Evolutionary conservation across 352 stramenopile species (phyloP).

Genomic region (Globisporangium canariense): DNA sequence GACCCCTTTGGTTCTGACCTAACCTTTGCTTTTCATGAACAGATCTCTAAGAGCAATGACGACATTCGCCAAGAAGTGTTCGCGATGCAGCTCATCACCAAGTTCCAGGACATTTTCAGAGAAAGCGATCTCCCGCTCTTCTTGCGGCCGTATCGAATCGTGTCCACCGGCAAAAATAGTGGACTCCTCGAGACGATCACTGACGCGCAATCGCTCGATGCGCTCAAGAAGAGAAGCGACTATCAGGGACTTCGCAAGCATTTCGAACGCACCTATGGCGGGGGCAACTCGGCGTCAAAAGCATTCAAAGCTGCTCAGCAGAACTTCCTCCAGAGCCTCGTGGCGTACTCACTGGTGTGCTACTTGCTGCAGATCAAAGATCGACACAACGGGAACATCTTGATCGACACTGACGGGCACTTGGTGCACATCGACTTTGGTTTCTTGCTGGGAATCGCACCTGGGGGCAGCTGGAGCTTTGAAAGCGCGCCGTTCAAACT

Average conservation of each 20-base stretch:
- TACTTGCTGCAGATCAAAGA: constrained; percentile 94
- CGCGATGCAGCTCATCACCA: constrained; percentile 93
- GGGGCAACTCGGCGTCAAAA: constrained; percentile 35
- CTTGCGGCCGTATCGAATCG: constrained; percentile 92
- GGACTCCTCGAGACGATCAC: constrained; percentile 95
- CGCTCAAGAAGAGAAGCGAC: constrained; percentile 89
- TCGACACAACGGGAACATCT: constrained; percentile 96
- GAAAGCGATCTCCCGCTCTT: constrained; percentile 91
- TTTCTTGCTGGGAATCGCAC: constrained; percentile 93
- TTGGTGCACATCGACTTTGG: constrained; percentile 98
- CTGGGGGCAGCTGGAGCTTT: constrained; percentile 90
- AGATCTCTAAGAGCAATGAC: constrained; percentile 97
- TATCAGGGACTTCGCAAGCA: constrained; percentile 87
- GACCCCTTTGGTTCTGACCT: background rate
- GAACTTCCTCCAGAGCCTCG: constrained; percentile 65
- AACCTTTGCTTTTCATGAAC: background rate
- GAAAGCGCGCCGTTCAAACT: constrained; percentile 96
- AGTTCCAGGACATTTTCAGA: constrained; percentile 92
- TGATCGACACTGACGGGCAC: constrained; percentile 88
- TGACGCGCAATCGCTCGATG: constrained; percentile 94
- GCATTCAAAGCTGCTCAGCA: constrained; percentile 50
- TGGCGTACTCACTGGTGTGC: constrained; percentile 69
- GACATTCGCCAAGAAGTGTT: constrained; percentile 96
- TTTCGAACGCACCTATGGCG: constrained; percentile 89
- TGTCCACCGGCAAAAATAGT: constrained; percentile 88